Percentiles rank a stretch among this genome's conserved stretches.
Conservation (phyloP, 345 rosid genomes). For the Gossypium ekmanianum region DNA sequence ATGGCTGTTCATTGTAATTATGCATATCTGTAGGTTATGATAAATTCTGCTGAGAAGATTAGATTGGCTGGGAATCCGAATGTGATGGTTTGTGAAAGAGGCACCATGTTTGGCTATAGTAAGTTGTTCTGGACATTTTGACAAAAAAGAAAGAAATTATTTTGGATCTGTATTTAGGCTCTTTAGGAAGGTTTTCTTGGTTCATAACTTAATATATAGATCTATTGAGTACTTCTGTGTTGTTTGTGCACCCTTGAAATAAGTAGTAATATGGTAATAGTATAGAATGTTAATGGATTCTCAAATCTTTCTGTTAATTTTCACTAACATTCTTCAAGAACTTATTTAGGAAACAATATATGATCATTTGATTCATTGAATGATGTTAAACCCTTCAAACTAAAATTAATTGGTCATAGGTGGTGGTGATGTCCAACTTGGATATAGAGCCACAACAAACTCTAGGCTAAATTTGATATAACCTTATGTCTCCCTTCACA, state of each 20-base stretch:
- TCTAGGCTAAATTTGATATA: background rate
- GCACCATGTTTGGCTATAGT: slow-evolving; percentile 99
- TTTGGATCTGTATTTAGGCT: background rate
- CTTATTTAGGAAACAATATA: background rate
- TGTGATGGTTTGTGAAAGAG: slow-evolving; percentile 97
- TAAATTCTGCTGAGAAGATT: slow-evolving; percentile 82
- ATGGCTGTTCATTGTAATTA: slow-evolving; percentile 12
- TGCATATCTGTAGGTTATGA: slow-evolving; percentile 65
- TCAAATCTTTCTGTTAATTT: background rate
- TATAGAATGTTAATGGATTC: background rate
- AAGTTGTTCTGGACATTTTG: slow-evolving; percentile 34
- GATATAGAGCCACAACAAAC: background rate
- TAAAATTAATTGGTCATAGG: background rate
- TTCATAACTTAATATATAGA: background rate
- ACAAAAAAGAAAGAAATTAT: background rate
- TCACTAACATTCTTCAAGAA: background rate
- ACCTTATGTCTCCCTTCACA: background rate
- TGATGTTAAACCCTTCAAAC: background rate
- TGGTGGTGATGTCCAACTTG: background rate
- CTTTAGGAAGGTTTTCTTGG: background rate
- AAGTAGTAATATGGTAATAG: background rate
- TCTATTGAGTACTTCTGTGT: background rate
- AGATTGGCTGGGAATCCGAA: slow-evolving; percentile 89
- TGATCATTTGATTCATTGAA: background rate
- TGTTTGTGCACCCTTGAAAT: background rate